Evolutionary conservation across 345 rosid species (phyloP).

Genomic region (Clausena lansium): DNA sequence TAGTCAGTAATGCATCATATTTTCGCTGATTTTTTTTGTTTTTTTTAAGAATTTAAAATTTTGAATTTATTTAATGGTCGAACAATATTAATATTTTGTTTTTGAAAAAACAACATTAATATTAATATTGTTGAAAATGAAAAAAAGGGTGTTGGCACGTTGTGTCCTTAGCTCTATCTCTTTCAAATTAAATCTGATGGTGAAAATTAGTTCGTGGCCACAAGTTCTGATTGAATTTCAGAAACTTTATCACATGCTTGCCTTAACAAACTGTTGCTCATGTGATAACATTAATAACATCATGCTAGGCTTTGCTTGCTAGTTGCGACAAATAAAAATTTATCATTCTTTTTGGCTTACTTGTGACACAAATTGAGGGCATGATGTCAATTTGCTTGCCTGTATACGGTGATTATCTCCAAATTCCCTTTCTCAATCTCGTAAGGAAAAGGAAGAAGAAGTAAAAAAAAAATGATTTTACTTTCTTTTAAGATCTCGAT

Average conservation of each 20-base stretch:
- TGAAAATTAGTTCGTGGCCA: neutral
- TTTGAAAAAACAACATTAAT: too few relatives aligned
- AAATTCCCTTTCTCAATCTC: neutral
- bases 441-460: too few relatives aligned
- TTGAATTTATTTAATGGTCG: too few relatives aligned
- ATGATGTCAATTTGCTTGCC: neutral
- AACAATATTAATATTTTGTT: too few relatives aligned
- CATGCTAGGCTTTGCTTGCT: neutral
- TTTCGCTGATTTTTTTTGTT: too few relatives aligned
- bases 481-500: too few relatives aligned
- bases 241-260: neutral
- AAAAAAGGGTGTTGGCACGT: neutral
- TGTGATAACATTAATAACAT: neutral
- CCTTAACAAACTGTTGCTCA: neutral
- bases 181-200: neutral
- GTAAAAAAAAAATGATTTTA: too few relatives aligned
- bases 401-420: neutral
- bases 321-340: neutral
- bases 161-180: neutral
- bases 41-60: too few relatives aligned
- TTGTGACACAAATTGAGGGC: neutral
- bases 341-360: neutral
- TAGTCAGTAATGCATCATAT: too few relatives aligned
- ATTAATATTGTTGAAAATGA: too few relatives aligned
- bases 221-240: slow-evolving; percentile 1